Evolutionary conservation across 2,329 filamentous ascomycete genomes (phyloP), one percentile per base, ranked within the genome.

Genomic region (Fonsecaea pugnacius): DNA sequence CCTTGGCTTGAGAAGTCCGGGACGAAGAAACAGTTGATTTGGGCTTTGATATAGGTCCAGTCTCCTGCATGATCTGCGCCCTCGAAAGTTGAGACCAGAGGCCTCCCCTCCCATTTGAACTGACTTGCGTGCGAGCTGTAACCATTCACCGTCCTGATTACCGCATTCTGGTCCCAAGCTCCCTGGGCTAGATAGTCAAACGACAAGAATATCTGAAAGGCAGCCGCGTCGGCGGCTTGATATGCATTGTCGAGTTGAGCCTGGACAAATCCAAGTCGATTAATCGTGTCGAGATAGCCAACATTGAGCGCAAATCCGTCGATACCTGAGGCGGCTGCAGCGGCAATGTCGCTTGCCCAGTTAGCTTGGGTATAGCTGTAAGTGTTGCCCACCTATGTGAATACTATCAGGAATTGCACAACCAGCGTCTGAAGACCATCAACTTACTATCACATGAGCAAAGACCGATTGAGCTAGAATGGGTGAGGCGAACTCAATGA

Each of bases 281-380:
- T 52, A 30, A 59, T 52, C 9, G 57, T 59, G 14, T 59, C 57
- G 14, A 51, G 30, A 30, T 59, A 59, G 32, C 32, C 57, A 14
- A 59, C 40, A 21, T 59, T 59, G 43, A 59, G 57, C 9, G 57
- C 57, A 18, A 59, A 59, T 33, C 57, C 57, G 46, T 59, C 57
- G 12, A 59, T 59, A 21, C 57, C 50, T 4, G 57, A 43, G 10
- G 35, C 50, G 16, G 18, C 21, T 21, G 57, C 57, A 21, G 50
- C 18, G 30, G 30, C 46, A 21, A 59, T 59, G 18, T 59, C 57
- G 3, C 24, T 46, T 10, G 46, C 57, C 57, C 57, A 59, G 57
- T 51, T 48, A 30, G 32, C 57, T 33, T n/a, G 57, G 12, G 57
- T 59, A 27, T 59, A 59, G n/a, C 57, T 36, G 21, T 59, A 59